These are phyloP conservation scores for Helicostylum pulchrum DNA, from an alignment of 192 early-diverging fungal genomes.

Conservation along the genomic window DNA sequence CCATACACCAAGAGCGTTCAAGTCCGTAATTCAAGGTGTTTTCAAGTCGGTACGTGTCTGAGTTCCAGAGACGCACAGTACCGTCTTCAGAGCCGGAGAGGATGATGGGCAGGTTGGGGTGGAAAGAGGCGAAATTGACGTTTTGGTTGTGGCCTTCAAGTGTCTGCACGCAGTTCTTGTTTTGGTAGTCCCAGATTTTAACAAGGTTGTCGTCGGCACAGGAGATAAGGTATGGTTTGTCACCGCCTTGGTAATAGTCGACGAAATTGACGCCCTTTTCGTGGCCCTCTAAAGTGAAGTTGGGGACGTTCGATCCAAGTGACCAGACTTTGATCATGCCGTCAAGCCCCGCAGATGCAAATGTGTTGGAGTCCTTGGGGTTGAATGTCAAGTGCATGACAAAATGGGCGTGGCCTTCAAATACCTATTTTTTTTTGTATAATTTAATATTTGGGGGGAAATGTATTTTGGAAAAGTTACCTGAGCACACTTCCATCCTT, in stretches of 20 bases:
- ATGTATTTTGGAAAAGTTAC: too few species aligned
- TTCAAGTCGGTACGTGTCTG: conserved; percentile 94
- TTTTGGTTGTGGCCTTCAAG: conserved; percentile 97
- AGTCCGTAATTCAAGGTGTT: conserved; percentile 97
- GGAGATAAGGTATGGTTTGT: conserved; percentile 95
- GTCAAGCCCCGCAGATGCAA: conserved; percentile 96
- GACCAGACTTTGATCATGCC: conserved; percentile 98
- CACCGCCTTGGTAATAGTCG: conserved; percentile 96
- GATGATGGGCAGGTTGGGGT: conserved; percentile 96
- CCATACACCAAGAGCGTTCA: conserved; percentile 95
- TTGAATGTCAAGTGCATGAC: conserved; percentile 97
- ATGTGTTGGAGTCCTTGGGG: conserved; percentile 99
- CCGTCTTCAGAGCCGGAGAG: conserved; percentile 95
- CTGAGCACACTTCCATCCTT: conserved; percentile 94
- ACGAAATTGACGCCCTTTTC: conserved; percentile 97
- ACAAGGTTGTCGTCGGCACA: conserved; percentile 92
- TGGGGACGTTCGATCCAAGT: conserved; percentile 85
- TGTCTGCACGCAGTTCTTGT: conserved; percentile 98
- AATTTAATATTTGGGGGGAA: too few species aligned
- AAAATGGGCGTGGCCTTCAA: conserved; percentile 97
- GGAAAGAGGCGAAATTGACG: conserved; percentile 85
- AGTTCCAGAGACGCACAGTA: conserved; percentile 92
- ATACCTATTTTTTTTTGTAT: too few species aligned
- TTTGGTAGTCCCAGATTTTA: conserved; percentile 99
- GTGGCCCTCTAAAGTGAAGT: conserved; percentile 97